Percentiles rank a stretch among this genome's conserved stretches.
Evolutionary conservation across 2,329 filamentous ascomycete genomes (phyloP).

Genomic region (Cladophialophora immunda): DNA sequence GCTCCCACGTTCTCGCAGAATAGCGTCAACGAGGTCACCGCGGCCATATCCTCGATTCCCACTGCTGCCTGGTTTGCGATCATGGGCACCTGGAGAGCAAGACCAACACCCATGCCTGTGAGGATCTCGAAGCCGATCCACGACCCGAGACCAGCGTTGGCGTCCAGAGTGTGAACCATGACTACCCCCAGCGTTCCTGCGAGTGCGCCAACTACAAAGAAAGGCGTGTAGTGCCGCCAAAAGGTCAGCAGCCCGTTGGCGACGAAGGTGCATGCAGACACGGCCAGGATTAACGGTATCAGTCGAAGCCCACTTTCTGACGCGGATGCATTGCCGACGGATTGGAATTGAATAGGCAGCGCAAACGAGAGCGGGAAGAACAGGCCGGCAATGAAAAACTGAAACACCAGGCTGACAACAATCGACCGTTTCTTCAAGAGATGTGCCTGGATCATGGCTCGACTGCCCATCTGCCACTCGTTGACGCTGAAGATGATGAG

Average conservation of each 20-base stretch:
- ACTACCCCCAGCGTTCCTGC: conserved; percentile 42
- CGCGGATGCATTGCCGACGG: conserved; percentile 46
- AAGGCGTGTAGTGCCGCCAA: conserved; percentile 39
- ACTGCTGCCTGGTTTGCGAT: conserved; percentile 40
- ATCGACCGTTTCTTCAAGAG: conserved; percentile 50
- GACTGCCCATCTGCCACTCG: conserved; percentile 49
- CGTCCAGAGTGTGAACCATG: conserved; percentile 45
- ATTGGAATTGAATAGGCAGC: conserved; percentile 59
- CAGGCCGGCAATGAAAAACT: conserved; percentile 47
- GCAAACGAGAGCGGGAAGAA: conserved; percentile 53
- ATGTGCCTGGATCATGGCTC: conserved; percentile 49
- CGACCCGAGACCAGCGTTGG: conserved; percentile 38
- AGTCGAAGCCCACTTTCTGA: conserved; percentile 50
- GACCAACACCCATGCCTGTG: conserved; percentile 40
- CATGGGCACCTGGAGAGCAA: conserved; percentile 40
- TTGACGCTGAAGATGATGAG: conserved; percentile 45
- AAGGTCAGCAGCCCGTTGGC: conserved; percentile 45
- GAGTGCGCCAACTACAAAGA: conserved; percentile 39
- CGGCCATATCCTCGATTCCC: conserved; percentile 39
- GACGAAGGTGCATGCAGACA: conserved; percentile 45
- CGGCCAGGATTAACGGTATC: conserved; percentile 51
- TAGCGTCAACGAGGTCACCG: conserved; percentile 39
- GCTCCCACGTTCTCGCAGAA: conserved; percentile 43
- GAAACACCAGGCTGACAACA: conserved; percentile 45
- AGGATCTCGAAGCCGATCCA: conserved; percentile 50